These are phyloP conservation scores for Mesembryanthemum crystallinum DNA, from an alignment of 148 eudicot species.

Conservation along the genomic window DNA sequence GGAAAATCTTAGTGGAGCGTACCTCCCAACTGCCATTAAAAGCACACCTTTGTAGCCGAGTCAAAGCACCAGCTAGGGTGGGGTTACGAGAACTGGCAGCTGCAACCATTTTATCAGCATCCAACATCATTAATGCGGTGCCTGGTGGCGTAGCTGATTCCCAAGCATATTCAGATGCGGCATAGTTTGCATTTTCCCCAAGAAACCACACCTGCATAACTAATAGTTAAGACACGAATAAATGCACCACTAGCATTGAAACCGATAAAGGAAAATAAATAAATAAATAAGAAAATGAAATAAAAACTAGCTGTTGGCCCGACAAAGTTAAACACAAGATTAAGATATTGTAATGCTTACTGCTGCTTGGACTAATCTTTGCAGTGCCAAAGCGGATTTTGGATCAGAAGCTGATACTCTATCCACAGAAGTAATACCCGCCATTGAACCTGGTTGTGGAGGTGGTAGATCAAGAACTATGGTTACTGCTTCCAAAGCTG, in stretches of 20 bases:
- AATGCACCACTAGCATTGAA: background rate
- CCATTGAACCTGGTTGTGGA: conserved; percentile 93
- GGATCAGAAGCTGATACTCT: conserved; percentile 97
- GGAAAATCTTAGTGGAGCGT: conserved; percentile 7
- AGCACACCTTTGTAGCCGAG: conserved; percentile 96
- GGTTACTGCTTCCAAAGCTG: conserved; percentile 96
- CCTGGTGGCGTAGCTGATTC: conserved; percentile 99
- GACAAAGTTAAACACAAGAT: conserved; percentile 3
- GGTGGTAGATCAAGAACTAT: conserved; percentile 98
- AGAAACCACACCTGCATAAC: conserved; percentile 91
- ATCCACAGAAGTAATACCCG: conserved; percentile 82
- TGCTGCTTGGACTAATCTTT: conserved; percentile 96
- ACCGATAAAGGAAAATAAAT: background rate
- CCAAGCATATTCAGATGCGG: conserved; percentile 99
- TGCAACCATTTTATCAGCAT: conserved; percentile 98
- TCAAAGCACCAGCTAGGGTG: conserved; percentile 84
- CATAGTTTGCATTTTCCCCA: conserved; percentile 98
- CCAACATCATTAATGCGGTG: conserved; percentile 98
- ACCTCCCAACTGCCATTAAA: conserved; percentile 99
- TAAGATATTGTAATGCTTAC: conserved; percentile 42
- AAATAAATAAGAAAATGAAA: no score
- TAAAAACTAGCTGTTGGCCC: background rate
- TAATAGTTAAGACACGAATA: conserved; percentile 22
- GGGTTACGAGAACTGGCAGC: conserved; percentile 99
- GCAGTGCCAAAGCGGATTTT: conserved; percentile 93